These are phyloP conservation scores for Uronychia setigera DNA, from an alignment of 73 alveolate genomes.

Conservation along the genomic window DNA sequence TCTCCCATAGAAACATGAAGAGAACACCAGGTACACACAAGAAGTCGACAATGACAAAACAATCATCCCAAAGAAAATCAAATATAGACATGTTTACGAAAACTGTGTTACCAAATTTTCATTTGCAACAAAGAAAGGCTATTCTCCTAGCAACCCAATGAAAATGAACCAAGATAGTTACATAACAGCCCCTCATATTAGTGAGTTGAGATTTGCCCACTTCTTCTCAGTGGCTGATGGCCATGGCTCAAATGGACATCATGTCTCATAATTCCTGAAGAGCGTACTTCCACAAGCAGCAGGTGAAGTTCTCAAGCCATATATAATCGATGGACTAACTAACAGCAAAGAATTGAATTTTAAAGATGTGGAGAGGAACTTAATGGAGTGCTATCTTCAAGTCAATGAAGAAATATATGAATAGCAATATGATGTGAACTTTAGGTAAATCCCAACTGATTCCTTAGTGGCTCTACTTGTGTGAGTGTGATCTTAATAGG, in stretches of 20 bases:
- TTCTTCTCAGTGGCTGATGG: conserved; percentile 82
- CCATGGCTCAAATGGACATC: conserved; percentile 76
- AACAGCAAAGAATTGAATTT: background rate
- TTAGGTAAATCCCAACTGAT: conserved; percentile 12
- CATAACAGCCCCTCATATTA: conserved; percentile 28
- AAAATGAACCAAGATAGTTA: conserved; percentile 44
- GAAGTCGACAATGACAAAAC: background rate
- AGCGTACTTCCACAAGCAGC: conserved; percentile 51
- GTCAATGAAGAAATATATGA: conserved; percentile 16
- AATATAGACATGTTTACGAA: background rate
- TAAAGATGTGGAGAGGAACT: background rate
- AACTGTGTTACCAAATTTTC: conserved; percentile 30
- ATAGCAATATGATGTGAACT: conserved; percentile 8
- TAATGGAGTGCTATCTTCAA: conserved; percentile 5
- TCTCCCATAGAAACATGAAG: background rate
- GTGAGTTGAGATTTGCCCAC: conserved; percentile 21
- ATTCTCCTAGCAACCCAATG: conserved; percentile 22
- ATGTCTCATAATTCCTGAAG: conserved; percentile 63
- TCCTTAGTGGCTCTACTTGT: conserved; percentile 88
- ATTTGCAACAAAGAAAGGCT: conserved; percentile 50
- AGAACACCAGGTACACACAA: background rate
- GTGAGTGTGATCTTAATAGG: conserved; percentile 73
- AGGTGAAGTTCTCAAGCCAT: background rate
- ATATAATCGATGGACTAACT: background rate
- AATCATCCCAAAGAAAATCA: background rate